These are phyloP conservation scores for Tolypocladium amazonense DNA, from an alignment of 2,329 filamentous ascomycete genomes.

Conservation along the genomic window DNA sequence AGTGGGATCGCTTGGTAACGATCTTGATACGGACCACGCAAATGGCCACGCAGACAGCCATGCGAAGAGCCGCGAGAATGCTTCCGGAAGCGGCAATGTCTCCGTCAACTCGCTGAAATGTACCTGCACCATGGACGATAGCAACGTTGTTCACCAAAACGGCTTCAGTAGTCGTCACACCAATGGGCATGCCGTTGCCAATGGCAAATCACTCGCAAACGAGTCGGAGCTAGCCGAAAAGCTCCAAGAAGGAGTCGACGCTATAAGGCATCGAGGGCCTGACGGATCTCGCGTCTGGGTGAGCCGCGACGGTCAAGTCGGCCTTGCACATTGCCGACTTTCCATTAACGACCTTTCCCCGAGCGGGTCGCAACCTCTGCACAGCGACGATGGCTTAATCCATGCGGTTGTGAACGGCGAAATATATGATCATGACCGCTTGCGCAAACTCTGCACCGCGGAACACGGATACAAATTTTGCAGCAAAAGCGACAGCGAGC, in stretches of 20 bases:
- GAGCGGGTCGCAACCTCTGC: constrained; percentile 35
- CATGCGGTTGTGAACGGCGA: constrained; percentile 51
- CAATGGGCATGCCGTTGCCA: neutral
- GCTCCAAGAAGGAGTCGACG: constrained; percentile 12
- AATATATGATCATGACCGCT: constrained; percentile 41
- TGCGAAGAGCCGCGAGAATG: too few species aligned
- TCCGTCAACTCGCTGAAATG: too few species aligned
- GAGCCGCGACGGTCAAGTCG: constrained; percentile 10
- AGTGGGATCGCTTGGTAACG: neutral
- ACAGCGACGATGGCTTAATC: constrained; percentile 24
- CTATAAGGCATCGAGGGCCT: constrained; percentile 19
- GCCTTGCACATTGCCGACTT: constrained; percentile 37
- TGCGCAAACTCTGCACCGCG: constrained; percentile 24
- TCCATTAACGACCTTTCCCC: constrained; percentile 41
- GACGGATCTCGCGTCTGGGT: constrained; percentile 19
- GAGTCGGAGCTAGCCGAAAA: neutral
- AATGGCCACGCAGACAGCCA: neutral
- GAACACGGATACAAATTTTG: constrained; percentile 31
- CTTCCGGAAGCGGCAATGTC: neutral
- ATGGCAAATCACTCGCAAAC: neutral
- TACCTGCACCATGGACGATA: neutral
- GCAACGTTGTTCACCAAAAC: neutral
- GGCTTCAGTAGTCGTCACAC: neutral
- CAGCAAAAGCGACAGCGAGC: constrained; percentile 37
- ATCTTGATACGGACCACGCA: neutral